Base-by-base conservation (phyloP, 257 asterid species). In the Solanum gandarillasii region DNA sequence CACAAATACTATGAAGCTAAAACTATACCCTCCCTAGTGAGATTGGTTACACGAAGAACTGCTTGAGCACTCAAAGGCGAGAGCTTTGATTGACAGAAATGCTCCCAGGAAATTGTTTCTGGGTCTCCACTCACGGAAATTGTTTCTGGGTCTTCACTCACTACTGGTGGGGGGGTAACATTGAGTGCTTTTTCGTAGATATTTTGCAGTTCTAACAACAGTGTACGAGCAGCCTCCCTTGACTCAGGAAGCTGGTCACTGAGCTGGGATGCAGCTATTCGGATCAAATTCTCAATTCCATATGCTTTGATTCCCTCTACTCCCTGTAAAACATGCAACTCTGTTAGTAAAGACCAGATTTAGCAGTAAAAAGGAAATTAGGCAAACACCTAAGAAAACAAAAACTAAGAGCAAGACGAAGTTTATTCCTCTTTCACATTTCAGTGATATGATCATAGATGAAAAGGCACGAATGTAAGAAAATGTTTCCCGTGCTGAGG, bases 181-280 rank as follows among this genome's bases (percentile, higher is more conserved):
- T 87, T 86, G 46, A 72, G 89, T 62, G 92, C 86, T 88, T 94
- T 95, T 89, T 92, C 94, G 14, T 93, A 94, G 13, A 91, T 91
- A 41, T 92, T 90, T 88, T 92, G 95, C 88, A 96, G 89, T 92
- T 96, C 98, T 91, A 96, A 79, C 91, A 96, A 65, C 83, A 96
- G 91, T 65, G 92, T 73, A 83, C 99, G 98, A 43, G 99, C 99
- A 14, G 99, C 97, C 88, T 96, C 98, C 90, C 99, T 93, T 9
- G 99, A 96, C 92, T 94, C 98, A 0, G 99, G 99, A 88, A 96
- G 98, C 91, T 93, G 93, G 90, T 94, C 99, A 58, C 94, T 94
- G 16, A 96, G 97, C 92, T 96, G 99, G 67, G 98, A 92, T 86
- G 92, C 96, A 79, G 97, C 99, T 91, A 94, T 92, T 90, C 91